A percentile compares a stretch with the other conserved stretches of the same genome.
Conservation (phyloP, 1,139 yeast species). For the Hyphopichia fennica region DNA sequence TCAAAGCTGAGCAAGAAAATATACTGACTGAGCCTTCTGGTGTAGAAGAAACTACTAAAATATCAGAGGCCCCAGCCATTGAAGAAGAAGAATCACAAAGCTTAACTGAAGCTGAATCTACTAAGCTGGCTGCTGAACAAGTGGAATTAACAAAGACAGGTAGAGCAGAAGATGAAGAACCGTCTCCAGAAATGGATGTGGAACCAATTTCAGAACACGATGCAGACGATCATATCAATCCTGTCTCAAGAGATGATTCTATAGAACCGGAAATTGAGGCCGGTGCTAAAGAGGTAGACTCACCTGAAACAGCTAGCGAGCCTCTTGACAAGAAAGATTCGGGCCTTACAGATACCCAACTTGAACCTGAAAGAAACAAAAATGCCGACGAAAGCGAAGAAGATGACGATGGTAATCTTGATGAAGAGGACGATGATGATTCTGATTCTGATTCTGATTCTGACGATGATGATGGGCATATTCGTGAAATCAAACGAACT, state of each 20-base stretch:
- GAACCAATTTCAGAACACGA: background rate
- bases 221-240: no score
- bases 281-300: background rate
- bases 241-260: no score
- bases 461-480: slow-evolving; percentile 1
- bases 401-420: slow-evolving; percentile 4
- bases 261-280: no score
- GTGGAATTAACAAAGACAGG: slow-evolving; percentile 4
- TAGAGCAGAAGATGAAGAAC: slow-evolving; percentile 2
- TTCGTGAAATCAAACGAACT: background rate
- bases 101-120: no score
- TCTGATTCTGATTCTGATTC: slow-evolving; percentile 1
- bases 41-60: no score
- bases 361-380: background rate
- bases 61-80: no score
- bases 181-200: background rate
- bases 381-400: background rate
- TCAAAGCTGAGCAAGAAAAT: no score
- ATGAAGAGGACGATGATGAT: slow-evolving; percentile 6
- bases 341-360: no score
- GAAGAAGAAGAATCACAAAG: no score
- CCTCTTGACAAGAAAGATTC: no score
- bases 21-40: no score
- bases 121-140: slow-evolving; percentile 1
- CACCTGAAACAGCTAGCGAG: slow-evolving; percentile 3